Evolutionary conservation across 78 protist genomes (phyloP).

Genomic region (Planoprotostelium fungivorum): DNA sequence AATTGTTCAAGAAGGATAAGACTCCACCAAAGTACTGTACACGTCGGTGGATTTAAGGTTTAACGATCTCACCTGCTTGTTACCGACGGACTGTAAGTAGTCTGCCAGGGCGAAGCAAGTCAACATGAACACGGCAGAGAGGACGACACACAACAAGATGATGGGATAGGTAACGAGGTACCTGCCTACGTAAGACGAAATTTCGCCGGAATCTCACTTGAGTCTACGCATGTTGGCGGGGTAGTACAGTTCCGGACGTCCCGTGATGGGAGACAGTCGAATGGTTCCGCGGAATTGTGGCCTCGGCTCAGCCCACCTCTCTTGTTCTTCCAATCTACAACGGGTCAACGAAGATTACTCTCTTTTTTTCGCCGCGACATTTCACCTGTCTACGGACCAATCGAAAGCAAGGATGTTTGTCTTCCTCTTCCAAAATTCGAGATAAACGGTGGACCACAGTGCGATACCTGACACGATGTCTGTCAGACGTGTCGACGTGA

Average conservation of each 20-base stretch:
- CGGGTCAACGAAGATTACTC: not conserved
- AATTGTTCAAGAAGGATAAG: not conserved
- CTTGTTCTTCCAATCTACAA: not conserved
- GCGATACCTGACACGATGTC: not conserved
- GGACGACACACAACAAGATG: not conserved
- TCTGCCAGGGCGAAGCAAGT: not conserved
- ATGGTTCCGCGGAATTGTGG: slow-evolving; percentile 6
- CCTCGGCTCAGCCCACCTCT: slow-evolving; percentile 4
- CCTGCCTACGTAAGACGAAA: not conserved
- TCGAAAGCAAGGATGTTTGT: not conserved
- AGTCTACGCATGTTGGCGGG: not conserved
- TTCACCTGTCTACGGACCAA: slow-evolving; percentile 7
- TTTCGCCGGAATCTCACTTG: not conserved
- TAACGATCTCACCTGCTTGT: not conserved
- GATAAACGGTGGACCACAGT: slow-evolving; percentile 9
- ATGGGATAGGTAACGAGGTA: not conserved
- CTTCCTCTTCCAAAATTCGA: slow-evolving; percentile 25
- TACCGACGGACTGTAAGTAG: not conserved
- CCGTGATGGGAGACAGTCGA: not conserved
- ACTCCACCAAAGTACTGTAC: not conserved
- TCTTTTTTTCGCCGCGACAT: no score
- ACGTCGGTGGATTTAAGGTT: not conserved
- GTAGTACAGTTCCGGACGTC: not conserved
- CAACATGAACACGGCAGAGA: not conserved
- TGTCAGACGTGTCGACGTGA: not conserved